Conservation (phyloP, 257 asterid species). For the Sherardia arvensis region DNA sequence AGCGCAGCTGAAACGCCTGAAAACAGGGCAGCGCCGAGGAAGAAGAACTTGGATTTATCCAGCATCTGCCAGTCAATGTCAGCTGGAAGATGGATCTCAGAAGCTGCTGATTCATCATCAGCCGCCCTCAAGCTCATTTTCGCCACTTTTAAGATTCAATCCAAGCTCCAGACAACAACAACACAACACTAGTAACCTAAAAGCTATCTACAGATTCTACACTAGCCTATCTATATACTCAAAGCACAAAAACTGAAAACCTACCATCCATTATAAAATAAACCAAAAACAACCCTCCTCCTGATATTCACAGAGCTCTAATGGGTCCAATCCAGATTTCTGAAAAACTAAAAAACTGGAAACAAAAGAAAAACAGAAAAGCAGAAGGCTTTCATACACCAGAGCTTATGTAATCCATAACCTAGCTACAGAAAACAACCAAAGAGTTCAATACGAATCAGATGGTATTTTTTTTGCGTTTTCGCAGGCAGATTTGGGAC, state of each 20-base stretch:
- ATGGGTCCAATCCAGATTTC: constrained; percentile 25
- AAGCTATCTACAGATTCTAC: not conserved
- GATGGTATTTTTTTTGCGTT: constrained; percentile 34
- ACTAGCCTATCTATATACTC: constrained; percentile 1
- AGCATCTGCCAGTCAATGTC: constrained; percentile 97
- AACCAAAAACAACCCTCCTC: constrained; percentile 17
- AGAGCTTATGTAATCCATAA: not conserved
- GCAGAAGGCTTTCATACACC: not conserved
- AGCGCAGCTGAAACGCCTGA: constrained; percentile 78
- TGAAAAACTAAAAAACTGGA: not conserved
- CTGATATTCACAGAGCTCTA: constrained; percentile 13
- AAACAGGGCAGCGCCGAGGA: constrained; percentile 87
- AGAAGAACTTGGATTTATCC: constrained; percentile 86
- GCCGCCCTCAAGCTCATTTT: constrained; percentile 79
- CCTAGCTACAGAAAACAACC: not conserved
- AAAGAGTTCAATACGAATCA: not conserved
- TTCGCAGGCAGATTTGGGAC: constrained; percentile 52
- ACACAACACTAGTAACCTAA: constrained; percentile 1
- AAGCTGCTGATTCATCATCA: constrained; percentile 73
- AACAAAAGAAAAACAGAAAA: not conserved
- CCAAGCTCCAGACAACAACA: not conserved
- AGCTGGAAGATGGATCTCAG: constrained; percentile 89
- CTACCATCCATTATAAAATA: constrained; percentile 1
- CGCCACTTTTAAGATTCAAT: constrained; percentile 40
- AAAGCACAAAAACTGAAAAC: not conserved